phyloP scores from a whole-genome alignment of 352 stramenopile species.

The Pythium aristosporum region DNA sequence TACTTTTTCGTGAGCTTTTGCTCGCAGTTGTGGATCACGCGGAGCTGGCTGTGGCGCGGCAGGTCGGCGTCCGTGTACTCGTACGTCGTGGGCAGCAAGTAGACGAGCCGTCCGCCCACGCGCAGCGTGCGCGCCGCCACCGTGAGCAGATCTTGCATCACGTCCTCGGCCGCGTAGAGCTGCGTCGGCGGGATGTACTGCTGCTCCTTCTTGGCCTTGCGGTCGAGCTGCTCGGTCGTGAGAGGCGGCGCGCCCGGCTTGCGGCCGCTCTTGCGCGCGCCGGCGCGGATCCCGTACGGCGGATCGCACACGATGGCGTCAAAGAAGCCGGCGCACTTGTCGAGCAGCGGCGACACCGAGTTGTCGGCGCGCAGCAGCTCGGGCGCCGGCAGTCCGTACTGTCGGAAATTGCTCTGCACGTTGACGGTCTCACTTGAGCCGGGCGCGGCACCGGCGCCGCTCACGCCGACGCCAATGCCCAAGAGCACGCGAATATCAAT shows the following conservation, averaged over 20 bases:
- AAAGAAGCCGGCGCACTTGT: conserved; percentile 59
- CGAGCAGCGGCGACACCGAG: conserved; percentile 58
- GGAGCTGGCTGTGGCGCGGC: conserved; percentile 65
- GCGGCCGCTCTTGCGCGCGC: conserved; percentile 91
- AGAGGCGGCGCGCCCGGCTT: conserved; percentile 31
- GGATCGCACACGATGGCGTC: conserved; percentile 93
- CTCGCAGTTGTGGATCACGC: conserved; percentile 77
- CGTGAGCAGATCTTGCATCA: conserved; percentile 96
- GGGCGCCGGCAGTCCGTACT: conserved; percentile 92
- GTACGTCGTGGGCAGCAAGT: conserved; percentile 83
- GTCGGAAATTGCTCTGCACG: conserved; percentile 87
- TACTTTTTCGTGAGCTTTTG: conserved; percentile 86
- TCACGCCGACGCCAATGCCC: conserved; percentile 81
- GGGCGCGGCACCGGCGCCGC: conserved; percentile 28
- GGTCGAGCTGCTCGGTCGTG: conserved; percentile 28
- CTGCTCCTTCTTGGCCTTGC: conserved; percentile 29
- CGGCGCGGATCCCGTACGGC: conserved; percentile 93
- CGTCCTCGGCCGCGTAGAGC: conserved; percentile 94
- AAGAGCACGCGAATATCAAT: conserved; percentile 96
- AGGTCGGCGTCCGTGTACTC: conserved; percentile 81
- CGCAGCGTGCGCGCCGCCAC: conserved; percentile 80
- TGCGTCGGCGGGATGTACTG: conserved; percentile 96
- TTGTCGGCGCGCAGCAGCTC: conserved; percentile 95
- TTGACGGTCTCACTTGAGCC: conserved; percentile 42
- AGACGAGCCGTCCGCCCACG: conserved; percentile 81